Evolutionary conservation across 2,329 filamentous ascomycete genomes (phyloP).

Genomic region (Colletotrichum sublineola): DNA sequence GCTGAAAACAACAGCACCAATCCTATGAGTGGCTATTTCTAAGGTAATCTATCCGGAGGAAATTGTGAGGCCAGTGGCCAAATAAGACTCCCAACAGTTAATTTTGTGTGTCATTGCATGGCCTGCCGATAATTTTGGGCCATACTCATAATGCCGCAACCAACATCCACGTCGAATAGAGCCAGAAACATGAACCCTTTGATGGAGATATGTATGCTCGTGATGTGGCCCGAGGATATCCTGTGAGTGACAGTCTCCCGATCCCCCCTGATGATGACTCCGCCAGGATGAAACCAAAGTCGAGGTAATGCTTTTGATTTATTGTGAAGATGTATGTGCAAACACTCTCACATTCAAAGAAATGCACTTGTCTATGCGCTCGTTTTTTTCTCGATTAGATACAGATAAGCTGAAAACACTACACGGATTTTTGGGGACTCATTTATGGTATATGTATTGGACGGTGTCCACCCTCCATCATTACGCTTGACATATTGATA

Average conservation of each 20-base stretch:
- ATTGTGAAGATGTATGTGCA: too few species aligned
- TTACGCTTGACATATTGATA: too few species aligned
- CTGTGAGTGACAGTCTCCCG: not conserved
- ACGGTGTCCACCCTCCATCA: too few species aligned
- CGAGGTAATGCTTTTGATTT: too few species aligned
- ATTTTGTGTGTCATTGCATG: not conserved
- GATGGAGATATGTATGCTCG: not conserved
- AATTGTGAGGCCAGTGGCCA: not conserved
- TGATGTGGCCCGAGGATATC: not conserved
- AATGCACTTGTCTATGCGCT: too few species aligned
- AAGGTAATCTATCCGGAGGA: not conserved
- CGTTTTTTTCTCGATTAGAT: too few species aligned
- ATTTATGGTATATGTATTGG: too few species aligned
- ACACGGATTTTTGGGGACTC: too few species aligned
- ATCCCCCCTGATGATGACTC: not conserved
- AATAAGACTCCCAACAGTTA: not conserved
- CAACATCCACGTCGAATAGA: not conserved
- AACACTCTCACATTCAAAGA: too few species aligned
- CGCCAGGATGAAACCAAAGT: not conserved
- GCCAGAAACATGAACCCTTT: too few species aligned
- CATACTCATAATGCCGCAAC: not conserved
- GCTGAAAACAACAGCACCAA: not conserved
- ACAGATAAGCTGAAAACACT: too few species aligned
- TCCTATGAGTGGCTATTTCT: not conserved
- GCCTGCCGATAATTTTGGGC: not conserved